A percentile compares a stretch with the other conserved stretches of the same genome.
phyloP scores from a whole-genome alignment of 2,329 filamentous ascomycete species.

The Aspergillus fructus region DNA sequence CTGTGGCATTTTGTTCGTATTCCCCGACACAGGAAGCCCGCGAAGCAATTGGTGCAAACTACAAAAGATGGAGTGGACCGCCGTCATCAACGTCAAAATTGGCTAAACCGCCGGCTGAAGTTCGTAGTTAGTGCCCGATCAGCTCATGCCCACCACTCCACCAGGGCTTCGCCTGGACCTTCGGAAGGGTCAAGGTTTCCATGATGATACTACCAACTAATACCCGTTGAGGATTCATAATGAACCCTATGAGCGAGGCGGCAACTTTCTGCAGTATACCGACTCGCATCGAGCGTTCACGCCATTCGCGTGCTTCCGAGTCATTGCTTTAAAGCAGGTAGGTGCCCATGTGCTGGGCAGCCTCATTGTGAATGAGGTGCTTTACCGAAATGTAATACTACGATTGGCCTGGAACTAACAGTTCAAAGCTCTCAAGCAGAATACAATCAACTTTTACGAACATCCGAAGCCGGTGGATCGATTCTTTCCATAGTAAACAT shows the following conservation, averaged over 20 bases:
- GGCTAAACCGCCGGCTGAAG: not conserved
- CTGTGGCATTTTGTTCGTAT: not conserved
- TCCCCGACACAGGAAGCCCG: not conserved
- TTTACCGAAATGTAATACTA: not conserved
- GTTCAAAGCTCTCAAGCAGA: not conserved
- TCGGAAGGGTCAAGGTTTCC: not conserved
- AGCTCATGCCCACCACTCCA: not conserved
- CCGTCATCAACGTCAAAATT: not conserved
- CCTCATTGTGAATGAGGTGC: not conserved
- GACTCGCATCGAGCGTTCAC: not conserved
- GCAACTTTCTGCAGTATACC: not conserved
- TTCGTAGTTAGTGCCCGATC: not conserved
- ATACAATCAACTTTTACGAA: not conserved
- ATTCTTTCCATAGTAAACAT: not conserved
- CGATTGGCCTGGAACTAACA: constrained; percentile 1
- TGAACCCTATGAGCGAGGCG: not conserved
- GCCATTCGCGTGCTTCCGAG: not conserved
- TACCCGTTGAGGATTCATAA: not conserved
- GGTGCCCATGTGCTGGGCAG: not conserved
- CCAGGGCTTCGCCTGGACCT: not conserved
- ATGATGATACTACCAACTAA: not conserved
- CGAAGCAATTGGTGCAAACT: not conserved
- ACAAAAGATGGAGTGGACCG: not conserved
- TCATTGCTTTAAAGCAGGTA: not conserved
- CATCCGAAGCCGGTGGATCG: not conserved